These are phyloP conservation scores for Tulasnella sp. DNA, from an alignment of 768 basidiomycete species.

Conservation along the genomic window DNA sequence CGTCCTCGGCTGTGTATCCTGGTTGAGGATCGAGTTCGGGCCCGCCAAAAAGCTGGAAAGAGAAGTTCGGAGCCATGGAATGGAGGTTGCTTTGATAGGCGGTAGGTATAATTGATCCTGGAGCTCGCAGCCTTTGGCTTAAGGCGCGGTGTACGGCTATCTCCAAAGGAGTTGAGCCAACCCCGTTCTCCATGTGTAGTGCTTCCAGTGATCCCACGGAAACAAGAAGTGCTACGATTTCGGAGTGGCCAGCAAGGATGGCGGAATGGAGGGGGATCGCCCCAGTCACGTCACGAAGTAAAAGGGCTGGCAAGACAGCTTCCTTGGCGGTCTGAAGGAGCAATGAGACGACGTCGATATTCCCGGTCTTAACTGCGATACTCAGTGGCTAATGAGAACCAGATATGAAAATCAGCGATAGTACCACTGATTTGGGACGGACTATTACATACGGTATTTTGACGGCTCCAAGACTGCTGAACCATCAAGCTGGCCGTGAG, in stretches of 20 bases:
- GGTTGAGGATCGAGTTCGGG: background rate
- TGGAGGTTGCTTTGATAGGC: too few relatives aligned
- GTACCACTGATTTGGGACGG: too few relatives aligned
- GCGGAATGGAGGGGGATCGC: constrained; percentile 43
- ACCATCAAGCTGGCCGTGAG: constrained; percentile 35
- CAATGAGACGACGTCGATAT: constrained; percentile 26
- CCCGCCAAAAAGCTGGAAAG: background rate
- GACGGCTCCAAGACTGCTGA: constrained; percentile 36
- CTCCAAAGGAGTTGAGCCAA: constrained; percentile 28
- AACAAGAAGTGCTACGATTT: constrained; percentile 34
- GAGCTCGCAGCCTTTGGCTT: background rate
- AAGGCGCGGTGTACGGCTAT: constrained; percentile 15
- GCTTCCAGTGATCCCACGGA: constrained; percentile 30
- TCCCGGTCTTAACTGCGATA: constrained; percentile 36
- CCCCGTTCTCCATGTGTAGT: constrained; percentile 38
- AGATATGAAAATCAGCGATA: background rate
- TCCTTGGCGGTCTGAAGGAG: constrained; percentile 22
- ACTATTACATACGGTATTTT: constrained; percentile 36
- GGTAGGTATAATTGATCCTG: background rate
- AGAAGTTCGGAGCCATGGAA: background rate
- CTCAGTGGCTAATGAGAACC: background rate
- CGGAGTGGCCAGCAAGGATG: constrained; percentile 27
- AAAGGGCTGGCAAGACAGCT: background rate
- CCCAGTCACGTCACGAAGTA: too few relatives aligned
- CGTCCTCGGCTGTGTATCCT: background rate